phyloP scores from a whole-genome alignment of 768 basidiomycete genomes.

The Tulasnella sp. region DNA sequence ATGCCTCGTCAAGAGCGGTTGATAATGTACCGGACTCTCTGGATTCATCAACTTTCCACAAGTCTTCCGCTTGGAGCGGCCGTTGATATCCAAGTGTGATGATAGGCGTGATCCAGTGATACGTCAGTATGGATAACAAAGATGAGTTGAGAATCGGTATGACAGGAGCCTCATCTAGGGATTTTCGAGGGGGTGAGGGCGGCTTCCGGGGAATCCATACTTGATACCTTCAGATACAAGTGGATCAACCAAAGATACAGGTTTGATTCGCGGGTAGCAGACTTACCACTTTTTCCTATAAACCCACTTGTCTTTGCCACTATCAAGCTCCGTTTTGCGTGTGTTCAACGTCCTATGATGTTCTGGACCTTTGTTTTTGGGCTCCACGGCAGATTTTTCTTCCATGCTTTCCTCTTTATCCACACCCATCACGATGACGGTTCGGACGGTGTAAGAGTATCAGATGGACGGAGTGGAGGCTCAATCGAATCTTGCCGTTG shows the following conservation, averaged over 20 bases:
- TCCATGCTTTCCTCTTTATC: no score
- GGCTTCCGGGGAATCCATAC: slow-evolving; percentile 44
- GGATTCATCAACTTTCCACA: slow-evolving; percentile 50
- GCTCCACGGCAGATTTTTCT: no score
- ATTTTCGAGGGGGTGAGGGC: slow-evolving; percentile 42
- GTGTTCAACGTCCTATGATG: no score
- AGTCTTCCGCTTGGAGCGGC: slow-evolving; percentile 60
- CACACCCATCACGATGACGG: no score
- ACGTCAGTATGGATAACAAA: slow-evolving; percentile 46
- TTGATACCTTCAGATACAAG: slow-evolving; percentile 21
- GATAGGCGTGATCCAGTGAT: slow-evolving; percentile 44
- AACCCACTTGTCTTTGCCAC: no score
- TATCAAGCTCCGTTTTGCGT: no score
- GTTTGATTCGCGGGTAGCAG: neutral
- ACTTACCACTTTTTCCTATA: slow-evolving; percentile 12
- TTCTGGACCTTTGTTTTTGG: no score
- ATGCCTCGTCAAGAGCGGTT: slow-evolving; percentile 41
- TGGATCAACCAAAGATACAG: neutral
- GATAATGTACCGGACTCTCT: slow-evolving; percentile 41
- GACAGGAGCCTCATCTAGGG: slow-evolving; percentile 45
- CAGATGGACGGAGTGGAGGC: no score
- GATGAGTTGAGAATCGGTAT: slow-evolving; percentile 50
- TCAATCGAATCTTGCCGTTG: no score
- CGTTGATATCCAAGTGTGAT: slow-evolving; percentile 55
- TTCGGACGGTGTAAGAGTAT: no score